A percentile compares a stretch with the other conserved stretches of the same genome.
These are phyloP conservation scores for Pseudisothecium myosuroides DNA, from an alignment of 225 moss, liverwort and hornwort species.

Conservation along the genomic window DNA sequence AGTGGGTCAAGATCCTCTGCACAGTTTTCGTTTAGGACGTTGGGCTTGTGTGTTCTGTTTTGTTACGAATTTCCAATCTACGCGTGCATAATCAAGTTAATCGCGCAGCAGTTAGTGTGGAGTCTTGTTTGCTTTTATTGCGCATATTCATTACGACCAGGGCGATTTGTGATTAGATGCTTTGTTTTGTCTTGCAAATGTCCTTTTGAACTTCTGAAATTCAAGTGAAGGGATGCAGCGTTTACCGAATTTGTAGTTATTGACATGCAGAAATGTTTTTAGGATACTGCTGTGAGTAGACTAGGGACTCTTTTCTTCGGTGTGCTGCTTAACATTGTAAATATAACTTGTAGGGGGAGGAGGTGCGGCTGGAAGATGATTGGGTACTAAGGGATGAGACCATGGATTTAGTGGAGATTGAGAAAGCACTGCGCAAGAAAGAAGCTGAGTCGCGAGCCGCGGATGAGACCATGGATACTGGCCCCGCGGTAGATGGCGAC, in stretches of 20 bases:
- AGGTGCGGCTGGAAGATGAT: slow-evolving; percentile 93
- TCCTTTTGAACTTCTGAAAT: background rate
- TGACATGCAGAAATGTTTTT: background rate
- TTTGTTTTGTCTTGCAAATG: background rate
- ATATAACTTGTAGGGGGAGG: slow-evolving; percentile 55
- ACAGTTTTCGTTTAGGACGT: background rate
- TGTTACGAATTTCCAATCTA: background rate
- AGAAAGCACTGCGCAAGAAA: slow-evolving; percentile 34
- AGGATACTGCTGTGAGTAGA: background rate
- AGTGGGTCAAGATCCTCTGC: background rate
- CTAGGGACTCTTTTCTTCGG: background rate
- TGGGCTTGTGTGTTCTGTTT: background rate
- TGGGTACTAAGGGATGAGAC: slow-evolving; percentile 85
- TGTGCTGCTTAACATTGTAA: background rate
- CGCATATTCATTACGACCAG: background rate
- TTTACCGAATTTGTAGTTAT: background rate
- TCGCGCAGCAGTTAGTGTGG: background rate
- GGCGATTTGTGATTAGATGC: background rate
- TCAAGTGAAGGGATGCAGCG: background rate
- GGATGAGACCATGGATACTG: background rate
- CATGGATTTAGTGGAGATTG: slow-evolving; percentile 74
- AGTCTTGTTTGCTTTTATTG: background rate
- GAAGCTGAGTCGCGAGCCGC: slow-evolving; percentile 72
- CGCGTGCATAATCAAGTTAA: background rate
- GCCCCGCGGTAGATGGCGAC: slow-evolving; percentile 25